Percentiles rank a stretch among this genome's conserved stretches.
phyloP scores from a whole-genome alignment of 129 eudicot genomes.

The Artemisia tridentata region DNA sequence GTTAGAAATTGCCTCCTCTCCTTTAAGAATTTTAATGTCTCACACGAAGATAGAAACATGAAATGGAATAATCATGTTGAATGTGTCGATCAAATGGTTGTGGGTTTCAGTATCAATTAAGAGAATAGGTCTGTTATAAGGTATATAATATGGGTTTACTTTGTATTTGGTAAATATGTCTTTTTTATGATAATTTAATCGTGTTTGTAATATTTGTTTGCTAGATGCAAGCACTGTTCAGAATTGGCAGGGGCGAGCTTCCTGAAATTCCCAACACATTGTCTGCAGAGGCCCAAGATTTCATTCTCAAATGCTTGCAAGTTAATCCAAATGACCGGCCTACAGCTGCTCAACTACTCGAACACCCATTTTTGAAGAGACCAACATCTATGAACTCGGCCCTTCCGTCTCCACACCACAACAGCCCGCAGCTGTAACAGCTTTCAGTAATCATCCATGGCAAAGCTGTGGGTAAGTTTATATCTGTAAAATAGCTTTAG shows the following conservation, averaged over 20 bases:
- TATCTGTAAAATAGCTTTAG: conserved; percentile 3
- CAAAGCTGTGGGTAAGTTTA: conserved; percentile 6
- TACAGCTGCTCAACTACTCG: conserved; percentile 68
- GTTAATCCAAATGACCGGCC: conserved; percentile 68
- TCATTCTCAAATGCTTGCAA: conserved; percentile 61
- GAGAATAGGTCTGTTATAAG: too few relatives aligned
- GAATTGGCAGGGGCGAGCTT: conserved; percentile 68
- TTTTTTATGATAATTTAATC: neutral
- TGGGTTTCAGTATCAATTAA: too few relatives aligned
- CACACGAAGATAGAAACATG: neutral
- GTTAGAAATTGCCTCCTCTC: neutral
- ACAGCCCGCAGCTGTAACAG: conserved; percentile 21
- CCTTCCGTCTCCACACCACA: conserved; percentile 38
- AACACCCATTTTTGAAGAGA: conserved; percentile 66
- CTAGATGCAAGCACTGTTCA: conserved; percentile 80
- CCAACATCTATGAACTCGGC: conserved; percentile 30
- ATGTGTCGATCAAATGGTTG: neutral
- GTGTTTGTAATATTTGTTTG: conserved; percentile 15
- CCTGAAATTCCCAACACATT: conserved; percentile 63
- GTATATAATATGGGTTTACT: neutral
- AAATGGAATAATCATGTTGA: conserved; percentile 5
- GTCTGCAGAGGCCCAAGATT: conserved; percentile 71
- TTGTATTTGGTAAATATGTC: neutral
- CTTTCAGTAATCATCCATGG: neutral
- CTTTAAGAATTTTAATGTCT: neutral